Evolutionary conservation across 805 yeast genomes (phyloP), one percentile per base, ranked within the genome.

Genomic region (Torulaspora quercuum): DNA sequence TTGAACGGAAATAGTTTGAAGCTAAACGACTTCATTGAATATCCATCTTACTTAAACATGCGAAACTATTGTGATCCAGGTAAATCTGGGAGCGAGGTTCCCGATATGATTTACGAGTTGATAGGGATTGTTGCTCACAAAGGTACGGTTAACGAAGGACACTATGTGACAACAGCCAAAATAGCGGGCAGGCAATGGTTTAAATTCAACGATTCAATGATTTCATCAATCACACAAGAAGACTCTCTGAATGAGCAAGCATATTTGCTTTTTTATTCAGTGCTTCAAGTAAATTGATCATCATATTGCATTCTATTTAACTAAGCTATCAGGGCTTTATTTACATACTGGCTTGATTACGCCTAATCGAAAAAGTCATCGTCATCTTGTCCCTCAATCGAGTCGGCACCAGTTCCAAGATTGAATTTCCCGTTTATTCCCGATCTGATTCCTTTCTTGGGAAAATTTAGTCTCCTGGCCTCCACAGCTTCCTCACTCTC

Each of bases 121-220:
- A 87, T 80, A 61, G 95, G 90, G 2, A 76, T 89, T 20, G 82
- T 92, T 7, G 78, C 87, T 50, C 98, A 92, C 59, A 79, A 78
- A 21, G 99, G 99, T 1, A 80, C 90, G 12, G 92, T 90, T 5
- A 87, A 87, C 57, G 92, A 97, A 2, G 99, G 99, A 7, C 99
- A 92, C 60, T 92, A 92, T 58, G 73, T 89, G 9, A 81, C 92
- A 11, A 71, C 80, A 51, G 74, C 85, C 43, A 90, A 89, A 55
- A 75, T 70, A 37, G 67, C 75, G n/a, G 73, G 75, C 26, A 83
- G 87, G 2, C 70, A 74, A 50, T 92, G 99, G 99, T 82, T 82
- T 57, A 80, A 77, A 57, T 89, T 88, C 57, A 96, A 92, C 55
- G 99, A 92, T 64, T 78, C 92, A 11, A 77, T 80, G 51, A 82